Evolutionary conservation across 2,329 filamentous ascomycete species (phyloP).

Genomic region (Magnaporthiopsis rhizophila): DNA sequence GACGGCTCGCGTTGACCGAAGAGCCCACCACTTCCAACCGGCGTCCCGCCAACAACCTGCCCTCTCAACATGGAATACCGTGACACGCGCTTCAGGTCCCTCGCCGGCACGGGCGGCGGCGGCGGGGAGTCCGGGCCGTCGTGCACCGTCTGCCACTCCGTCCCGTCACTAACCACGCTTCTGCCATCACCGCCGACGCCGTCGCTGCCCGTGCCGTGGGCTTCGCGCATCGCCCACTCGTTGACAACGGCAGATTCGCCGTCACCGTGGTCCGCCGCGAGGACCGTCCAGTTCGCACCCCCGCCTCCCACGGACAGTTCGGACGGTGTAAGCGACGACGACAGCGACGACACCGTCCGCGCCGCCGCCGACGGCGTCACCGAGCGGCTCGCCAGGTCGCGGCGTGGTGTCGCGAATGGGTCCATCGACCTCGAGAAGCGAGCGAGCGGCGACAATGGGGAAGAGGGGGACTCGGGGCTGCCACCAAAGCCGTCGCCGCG

Average conservation of each 20-base stretch:
- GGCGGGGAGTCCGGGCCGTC: not conserved
- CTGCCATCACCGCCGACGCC: not conserved
- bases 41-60: not conserved
- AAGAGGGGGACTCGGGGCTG: constrained; percentile 5
- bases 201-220: no score
- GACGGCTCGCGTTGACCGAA: not conserved
- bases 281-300: constrained; percentile 5
- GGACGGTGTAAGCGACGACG: not conserved
- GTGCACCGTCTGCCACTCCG: not conserved
- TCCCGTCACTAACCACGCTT: not conserved
- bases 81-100: not conserved
- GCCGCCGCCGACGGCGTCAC: constrained; percentile 17
- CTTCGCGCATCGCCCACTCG: constrained; percentile 4
- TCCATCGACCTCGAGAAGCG: constrained; percentile 4
- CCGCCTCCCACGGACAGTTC: constrained; percentile 5
- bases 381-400: constrained; percentile 24
- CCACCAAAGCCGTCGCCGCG: not conserved
- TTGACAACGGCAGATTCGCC: constrained; percentile 4
- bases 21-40: no score
- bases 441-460: not conserved
- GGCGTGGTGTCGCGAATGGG: constrained; percentile 24
- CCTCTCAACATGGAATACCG: not conserved
- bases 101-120: not conserved
- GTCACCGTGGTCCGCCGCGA: not conserved
- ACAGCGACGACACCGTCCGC: not conserved